Evolutionary conservation across 352 stramenopile species (phyloP).

Genomic region (Phytopythium sindhum): DNA sequence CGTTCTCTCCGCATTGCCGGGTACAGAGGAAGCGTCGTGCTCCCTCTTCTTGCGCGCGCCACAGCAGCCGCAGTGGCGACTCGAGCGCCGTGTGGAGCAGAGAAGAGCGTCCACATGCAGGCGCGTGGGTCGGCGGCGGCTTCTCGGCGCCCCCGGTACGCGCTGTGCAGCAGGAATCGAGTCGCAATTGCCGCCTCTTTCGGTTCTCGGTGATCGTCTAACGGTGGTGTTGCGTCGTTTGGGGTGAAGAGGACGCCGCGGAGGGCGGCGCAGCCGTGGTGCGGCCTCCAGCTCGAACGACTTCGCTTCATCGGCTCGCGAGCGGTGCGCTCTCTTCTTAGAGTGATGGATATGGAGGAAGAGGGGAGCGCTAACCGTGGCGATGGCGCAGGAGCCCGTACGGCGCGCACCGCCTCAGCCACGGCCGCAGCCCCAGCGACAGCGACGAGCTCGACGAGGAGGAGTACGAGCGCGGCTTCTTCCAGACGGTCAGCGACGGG

Average conservation of each 20-base stretch:
- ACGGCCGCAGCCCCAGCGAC: neutral
- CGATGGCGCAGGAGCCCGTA: slow-evolving; percentile 2
- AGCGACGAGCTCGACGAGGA: neutral
- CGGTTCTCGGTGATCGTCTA: neutral
- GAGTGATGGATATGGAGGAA: neutral
- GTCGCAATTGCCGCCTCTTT: too few species aligned
- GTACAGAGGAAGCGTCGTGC: too few species aligned
- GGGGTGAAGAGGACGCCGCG: neutral
- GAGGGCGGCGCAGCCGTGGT: neutral
- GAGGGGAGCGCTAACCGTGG: neutral
- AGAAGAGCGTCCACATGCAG: neutral
- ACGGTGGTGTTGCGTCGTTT: neutral
- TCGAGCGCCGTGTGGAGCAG: neutral
- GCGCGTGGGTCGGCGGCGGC: neutral
- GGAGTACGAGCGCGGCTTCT: neutral
- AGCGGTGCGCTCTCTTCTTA: neutral
- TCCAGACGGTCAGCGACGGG: neutral
- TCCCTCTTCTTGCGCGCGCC: neutral
- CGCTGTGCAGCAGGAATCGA: too few species aligned
- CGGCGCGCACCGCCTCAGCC: neutral
- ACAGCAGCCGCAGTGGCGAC: neutral
- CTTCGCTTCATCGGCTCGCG: neutral
- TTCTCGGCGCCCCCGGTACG: neutral
- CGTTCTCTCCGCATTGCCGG: too few species aligned
- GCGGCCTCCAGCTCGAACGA: neutral